These are phyloP conservation scores for Apophysomyces elegans DNA, from an alignment of 371 early-diverging fungal species.

Conservation along the genomic window DNA sequence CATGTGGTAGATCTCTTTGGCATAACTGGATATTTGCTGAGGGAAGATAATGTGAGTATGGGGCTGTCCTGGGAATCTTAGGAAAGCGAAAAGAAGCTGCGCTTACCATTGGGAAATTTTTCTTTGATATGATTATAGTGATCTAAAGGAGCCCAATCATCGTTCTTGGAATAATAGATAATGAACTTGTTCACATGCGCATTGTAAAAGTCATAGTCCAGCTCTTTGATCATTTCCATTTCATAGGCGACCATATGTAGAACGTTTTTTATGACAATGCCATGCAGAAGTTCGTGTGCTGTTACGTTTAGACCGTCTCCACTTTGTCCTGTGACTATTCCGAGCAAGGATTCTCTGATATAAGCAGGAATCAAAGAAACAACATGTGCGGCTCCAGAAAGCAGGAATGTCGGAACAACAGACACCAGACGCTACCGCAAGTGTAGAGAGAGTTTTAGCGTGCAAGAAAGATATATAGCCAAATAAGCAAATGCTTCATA, in stretches of 20 bases:
- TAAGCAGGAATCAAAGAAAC: slow-evolving; percentile 45
- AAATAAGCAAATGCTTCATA: slow-evolving; percentile 23
- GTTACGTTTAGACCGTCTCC: slow-evolving; percentile 57
- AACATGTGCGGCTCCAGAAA: slow-evolving; percentile 41
- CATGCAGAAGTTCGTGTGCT: slow-evolving; percentile 63
- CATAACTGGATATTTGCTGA: slow-evolving; percentile 61
- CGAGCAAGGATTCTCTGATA: slow-evolving; percentile 32
- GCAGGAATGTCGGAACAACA: slow-evolving; percentile 34
- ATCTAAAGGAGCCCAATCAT: slow-evolving; percentile 79
- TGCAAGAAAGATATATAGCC: not conserved
- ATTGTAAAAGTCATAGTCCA: slow-evolving; percentile 69
- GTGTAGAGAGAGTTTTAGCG: not conserved
- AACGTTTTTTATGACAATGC: slow-evolving; percentile 62
- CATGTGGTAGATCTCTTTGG: slow-evolving; percentile 72
- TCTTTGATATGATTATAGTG: slow-evolving; percentile 72
- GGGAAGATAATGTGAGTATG: slow-evolving; percentile 1
- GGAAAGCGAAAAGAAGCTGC: not conserved
- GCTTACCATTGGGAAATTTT: slow-evolving; percentile 65
- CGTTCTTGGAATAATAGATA: slow-evolving; percentile 79
- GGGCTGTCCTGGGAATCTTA: not conserved
- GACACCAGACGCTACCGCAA: slow-evolving; percentile 41
- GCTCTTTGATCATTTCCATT: slow-evolving; percentile 68
- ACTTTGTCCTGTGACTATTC: slow-evolving; percentile 47
- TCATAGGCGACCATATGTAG: slow-evolving; percentile 75
- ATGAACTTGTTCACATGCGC: slow-evolving; percentile 67